Conservation (phyloP, 345 rosid genomes). For the Brassica cretica region DNA sequence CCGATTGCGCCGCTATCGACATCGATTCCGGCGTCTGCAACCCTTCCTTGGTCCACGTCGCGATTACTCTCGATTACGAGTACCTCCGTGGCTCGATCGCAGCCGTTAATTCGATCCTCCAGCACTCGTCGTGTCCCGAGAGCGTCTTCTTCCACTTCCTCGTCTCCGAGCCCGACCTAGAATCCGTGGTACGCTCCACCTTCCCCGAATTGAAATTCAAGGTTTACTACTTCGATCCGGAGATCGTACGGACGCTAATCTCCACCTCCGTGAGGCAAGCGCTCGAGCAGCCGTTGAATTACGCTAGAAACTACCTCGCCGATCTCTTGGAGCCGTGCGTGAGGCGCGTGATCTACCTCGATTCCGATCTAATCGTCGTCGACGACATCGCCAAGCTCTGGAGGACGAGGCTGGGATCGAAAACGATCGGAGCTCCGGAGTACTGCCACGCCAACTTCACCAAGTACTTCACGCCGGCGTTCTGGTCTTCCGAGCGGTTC, state of each 20-base stretch:
- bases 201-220: conserved; percentile 85
- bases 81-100: conserved; percentile 97
- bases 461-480: conserved; percentile 73
- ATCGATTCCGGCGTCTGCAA: conserved; percentile 56
- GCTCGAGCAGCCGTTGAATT: conserved; percentile 89
- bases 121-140: conserved; percentile 77
- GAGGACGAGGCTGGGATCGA: conserved; percentile 61
- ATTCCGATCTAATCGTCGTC: conserved; percentile 86
- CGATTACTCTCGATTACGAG: conserved; percentile 85
- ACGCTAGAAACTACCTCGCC: conserved; percentile 86
- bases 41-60: conserved; percentile 80
- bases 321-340: conserved; percentile 89
- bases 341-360: conserved; percentile 77
- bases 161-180: conserved; percentile 66
- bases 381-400: conserved; percentile 83
- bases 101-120: conserved; percentile 85
- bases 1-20: conserved; percentile 56
- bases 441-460: conserved; percentile 95
- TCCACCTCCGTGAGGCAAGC: conserved; percentile 93
- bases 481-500: conserved; percentile 63
- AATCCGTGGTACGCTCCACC: conserved; percentile 67
- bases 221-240: conserved; percentile 81
- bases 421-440: conserved; percentile 94
- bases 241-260: conserved; percentile 68
- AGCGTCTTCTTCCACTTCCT: conserved; percentile 85